phyloP scores from a whole-genome alignment of 2,329 filamentous ascomycete species.

The Hymenoscyphus scutula region DNA sequence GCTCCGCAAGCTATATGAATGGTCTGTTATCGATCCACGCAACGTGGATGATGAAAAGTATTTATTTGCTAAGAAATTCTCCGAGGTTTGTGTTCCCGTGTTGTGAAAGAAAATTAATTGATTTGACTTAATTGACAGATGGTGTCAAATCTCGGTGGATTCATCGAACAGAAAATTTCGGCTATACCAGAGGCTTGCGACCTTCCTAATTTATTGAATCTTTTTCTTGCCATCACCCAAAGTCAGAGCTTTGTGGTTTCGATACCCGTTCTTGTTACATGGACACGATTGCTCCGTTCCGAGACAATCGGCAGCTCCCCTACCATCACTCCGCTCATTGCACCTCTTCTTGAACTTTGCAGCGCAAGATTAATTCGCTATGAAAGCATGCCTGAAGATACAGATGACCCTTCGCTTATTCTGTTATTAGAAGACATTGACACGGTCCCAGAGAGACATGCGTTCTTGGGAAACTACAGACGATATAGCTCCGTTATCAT shows the following conservation, averaged over 20 bases:
- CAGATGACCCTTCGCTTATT: conserved; percentile 72
- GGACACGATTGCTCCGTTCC: conserved; percentile 78
- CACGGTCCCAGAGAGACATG: conserved; percentile 87
- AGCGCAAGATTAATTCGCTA: conserved; percentile 83
- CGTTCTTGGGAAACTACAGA: conserved; percentile 92
- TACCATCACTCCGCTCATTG: conserved; percentile 61
- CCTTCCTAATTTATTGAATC: conserved; percentile 71
- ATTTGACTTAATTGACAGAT: conserved; percentile 51
- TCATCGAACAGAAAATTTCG: conserved; percentile 74
- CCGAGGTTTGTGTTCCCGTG: conserved; percentile 61
- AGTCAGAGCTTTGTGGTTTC: conserved; percentile 89
- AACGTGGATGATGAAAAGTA: conserved; percentile 92
- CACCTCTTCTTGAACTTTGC: conserved; percentile 76
- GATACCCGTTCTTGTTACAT: conserved; percentile 86
- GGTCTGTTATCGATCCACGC: conserved; percentile 74
- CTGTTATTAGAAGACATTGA: conserved; percentile 94
- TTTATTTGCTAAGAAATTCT: conserved; percentile 86
- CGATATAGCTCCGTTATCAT: conserved; percentile 86
- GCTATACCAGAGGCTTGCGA: conserved; percentile 64
- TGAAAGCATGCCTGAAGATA: conserved; percentile 80
- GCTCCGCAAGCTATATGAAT: conserved; percentile 72
- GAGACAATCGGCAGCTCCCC: conserved; percentile 65
- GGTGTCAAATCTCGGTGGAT: conserved; percentile 79
- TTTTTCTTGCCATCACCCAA: conserved; percentile 76
- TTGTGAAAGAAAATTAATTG: background rate